Conservation (phyloP, 257 asterid genomes). For the Jaltomata sinuosa region DNA sequence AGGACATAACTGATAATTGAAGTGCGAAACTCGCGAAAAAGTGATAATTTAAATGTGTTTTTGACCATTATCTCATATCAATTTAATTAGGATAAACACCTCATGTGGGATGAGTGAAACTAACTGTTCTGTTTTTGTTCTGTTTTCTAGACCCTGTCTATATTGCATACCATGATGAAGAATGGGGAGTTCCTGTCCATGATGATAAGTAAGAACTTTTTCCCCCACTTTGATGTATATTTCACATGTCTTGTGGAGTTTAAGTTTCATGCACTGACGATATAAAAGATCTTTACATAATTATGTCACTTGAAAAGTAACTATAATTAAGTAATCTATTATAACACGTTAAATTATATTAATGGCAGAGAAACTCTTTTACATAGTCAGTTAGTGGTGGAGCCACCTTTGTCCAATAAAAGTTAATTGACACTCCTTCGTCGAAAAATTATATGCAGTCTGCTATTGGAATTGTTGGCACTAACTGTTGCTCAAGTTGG, state of each 20-base stretch:
- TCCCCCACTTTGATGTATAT: background rate
- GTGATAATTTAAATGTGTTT: no score
- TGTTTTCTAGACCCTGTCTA: conserved; percentile 31
- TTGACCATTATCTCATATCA: background rate
- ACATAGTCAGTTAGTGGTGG: background rate
- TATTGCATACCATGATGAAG: conserved; percentile 72
- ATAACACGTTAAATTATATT: background rate
- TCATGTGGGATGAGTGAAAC: background rate
- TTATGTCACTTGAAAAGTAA: background rate
- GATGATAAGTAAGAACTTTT: conserved; percentile 44
- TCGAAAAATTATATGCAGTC: conserved; percentile 15
- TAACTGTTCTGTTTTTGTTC: background rate
- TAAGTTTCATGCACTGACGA: rapidly evolving
- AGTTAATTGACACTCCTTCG: background rate
- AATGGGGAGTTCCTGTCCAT: conserved; percentile 84
- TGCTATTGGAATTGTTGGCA: conserved; percentile 62
- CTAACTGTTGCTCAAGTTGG: conserved; percentile 83
- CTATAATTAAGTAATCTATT: background rate
- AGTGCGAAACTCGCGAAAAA: no score
- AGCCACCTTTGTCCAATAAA: background rate
- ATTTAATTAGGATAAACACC: background rate
- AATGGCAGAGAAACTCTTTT: background rate
- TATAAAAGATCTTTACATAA: background rate
- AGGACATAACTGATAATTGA: background rate
- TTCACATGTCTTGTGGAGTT: background rate